A percentile compares a stretch with the other conserved stretches of the same genome.
phyloP scores from a whole-genome alignment of 441 rosid genomes.

The Jatropha podagrica region DNA sequence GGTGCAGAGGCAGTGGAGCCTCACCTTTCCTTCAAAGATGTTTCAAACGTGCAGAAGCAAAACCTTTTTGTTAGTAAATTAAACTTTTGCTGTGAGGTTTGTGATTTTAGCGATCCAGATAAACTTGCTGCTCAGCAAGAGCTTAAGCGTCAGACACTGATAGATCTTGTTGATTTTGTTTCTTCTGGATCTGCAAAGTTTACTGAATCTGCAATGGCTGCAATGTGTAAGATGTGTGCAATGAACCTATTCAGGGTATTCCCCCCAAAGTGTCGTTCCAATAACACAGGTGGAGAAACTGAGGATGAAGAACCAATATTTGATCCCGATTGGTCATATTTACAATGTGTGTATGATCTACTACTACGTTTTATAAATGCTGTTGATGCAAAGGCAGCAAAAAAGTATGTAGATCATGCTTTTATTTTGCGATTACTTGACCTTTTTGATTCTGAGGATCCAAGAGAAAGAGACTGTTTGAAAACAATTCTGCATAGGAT shows the following conservation, averaged over 20 bases:
- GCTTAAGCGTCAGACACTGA: constrained; percentile 49
- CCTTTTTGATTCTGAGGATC: constrained; percentile 78
- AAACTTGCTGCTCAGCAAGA: constrained; percentile 51
- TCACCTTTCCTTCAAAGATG: constrained; percentile 66
- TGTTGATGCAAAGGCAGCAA: constrained; percentile 63
- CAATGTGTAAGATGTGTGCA: constrained; percentile 65
- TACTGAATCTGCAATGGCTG: constrained; percentile 55
- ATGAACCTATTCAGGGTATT: constrained; percentile 59
- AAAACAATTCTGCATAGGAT: constrained; percentile 68
- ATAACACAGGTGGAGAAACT: constrained; percentile 47
- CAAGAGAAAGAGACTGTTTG: constrained; percentile 73
- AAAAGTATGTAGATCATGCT: constrained; percentile 60
- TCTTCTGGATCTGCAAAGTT: constrained; percentile 65
- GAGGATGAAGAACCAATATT: constrained; percentile 77
- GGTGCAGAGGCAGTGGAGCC: constrained; percentile 77
- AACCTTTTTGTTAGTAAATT: constrained; percentile 67
- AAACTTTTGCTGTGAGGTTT: constrained; percentile 61
- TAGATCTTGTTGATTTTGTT: constrained; percentile 69
- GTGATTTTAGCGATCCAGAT: constrained; percentile 46
- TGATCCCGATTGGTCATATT: constrained; percentile 73
- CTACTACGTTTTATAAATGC: constrained; percentile 55
- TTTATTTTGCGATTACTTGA: constrained; percentile 62
- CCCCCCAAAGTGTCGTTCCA: constrained; percentile 60
- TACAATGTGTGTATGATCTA: constrained; percentile 68
- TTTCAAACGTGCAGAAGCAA: constrained; percentile 64